Percentiles rank a stretch among this genome's conserved stretches.
phyloP scores from a whole-genome alignment of 2,329 filamentous ascomycete species.

The Pseudogymnoascus sp. region DNA sequence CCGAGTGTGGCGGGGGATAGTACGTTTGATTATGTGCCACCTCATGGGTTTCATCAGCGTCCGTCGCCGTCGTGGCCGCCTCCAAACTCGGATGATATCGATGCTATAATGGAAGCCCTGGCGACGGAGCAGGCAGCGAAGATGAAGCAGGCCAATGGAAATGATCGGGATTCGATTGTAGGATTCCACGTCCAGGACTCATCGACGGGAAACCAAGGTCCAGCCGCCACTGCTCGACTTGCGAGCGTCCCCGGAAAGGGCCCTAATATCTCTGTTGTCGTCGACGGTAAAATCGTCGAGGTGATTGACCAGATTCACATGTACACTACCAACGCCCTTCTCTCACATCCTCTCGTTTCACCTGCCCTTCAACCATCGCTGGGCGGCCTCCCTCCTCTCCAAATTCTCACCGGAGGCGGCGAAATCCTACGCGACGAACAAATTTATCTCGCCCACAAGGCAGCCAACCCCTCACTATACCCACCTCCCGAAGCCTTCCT shows the following conservation, averaged over 20 bases:
- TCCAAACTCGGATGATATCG: constrained; percentile 67
- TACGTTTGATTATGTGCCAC: constrained; percentile 78
- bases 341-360: constrained; percentile 83
- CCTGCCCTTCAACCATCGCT: constrained; percentile 81
- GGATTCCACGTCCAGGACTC: constrained; percentile 28
- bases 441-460: constrained; percentile 90
- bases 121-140: constrained; percentile 45
- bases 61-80: constrained; percentile 91
- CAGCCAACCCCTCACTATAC: constrained; percentile 72
- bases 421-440: constrained; percentile 91
- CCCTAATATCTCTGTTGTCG: constrained; percentile 51
- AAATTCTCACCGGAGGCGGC: constrained; percentile 80
- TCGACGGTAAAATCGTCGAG: constrained; percentile 62
- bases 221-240: constrained; percentile 14
- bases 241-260: constrained; percentile 27
- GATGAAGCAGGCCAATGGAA: constrained; percentile 18
- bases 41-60: constrained; percentile 80
- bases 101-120: constrained; percentile 37
- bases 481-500: constrained; percentile 57
- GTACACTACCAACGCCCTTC: constrained; percentile 73
- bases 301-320: constrained; percentile 90
- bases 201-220: constrained; percentile 20
- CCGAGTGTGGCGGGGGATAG: constrained; percentile 72
- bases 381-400: constrained; percentile 78
- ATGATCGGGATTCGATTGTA: constrained; percentile 30